Evolutionary conservation across 345 rosid species (phyloP), one percentile per base, ranked within the genome.

Genomic region (Gossypium australe): DNA sequence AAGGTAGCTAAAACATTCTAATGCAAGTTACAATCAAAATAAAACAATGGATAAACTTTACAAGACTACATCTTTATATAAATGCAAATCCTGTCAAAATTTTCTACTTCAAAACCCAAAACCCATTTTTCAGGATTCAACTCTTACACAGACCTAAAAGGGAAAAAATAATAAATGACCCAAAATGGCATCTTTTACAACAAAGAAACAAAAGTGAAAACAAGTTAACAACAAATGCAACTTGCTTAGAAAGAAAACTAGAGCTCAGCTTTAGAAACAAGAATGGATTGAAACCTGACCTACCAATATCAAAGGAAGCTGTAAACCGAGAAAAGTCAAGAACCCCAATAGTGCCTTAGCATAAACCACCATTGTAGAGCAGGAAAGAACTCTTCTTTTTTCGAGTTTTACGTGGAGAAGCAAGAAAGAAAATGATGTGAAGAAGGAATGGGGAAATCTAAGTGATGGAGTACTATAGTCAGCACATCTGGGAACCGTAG

Each of bases 321-420:
- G 87, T 80, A 79, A 68, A 77, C 78, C 81, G 64, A 84, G 80
- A 78, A 85, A 80, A 27, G 87, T 77, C 72, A 84, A 45, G 44
- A 81, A 77, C 77, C 83, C 84, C 83, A 85, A 79, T 70, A 86
- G 77, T 65, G 65, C 64, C 72, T 44, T 70, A 52, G 74, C 52
- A 56, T 24, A 29, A 69, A 71, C 75, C 83, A 59, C 83, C 92
- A 91, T 91, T 52, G 79, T 63, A 22, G 57, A 61, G 17, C 71
- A 74, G 70, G 51, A 38, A 34, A 62, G 4, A 38, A 14, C 0
- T 4, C 2, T 16, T 7, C 7, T 29, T 55, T 62, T 63, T 38
- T 62, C 3, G 67, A 72, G 64, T 75, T 63, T 48, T 22, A 53
- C 25, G 29, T 38, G 16, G 7, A 20, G 24, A 56, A 74, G 25